These are phyloP conservation scores for Colletotrichum liaoningense DNA, from an alignment of 2,329 filamentous ascomycete genomes.

Conservation along the genomic window DNA sequence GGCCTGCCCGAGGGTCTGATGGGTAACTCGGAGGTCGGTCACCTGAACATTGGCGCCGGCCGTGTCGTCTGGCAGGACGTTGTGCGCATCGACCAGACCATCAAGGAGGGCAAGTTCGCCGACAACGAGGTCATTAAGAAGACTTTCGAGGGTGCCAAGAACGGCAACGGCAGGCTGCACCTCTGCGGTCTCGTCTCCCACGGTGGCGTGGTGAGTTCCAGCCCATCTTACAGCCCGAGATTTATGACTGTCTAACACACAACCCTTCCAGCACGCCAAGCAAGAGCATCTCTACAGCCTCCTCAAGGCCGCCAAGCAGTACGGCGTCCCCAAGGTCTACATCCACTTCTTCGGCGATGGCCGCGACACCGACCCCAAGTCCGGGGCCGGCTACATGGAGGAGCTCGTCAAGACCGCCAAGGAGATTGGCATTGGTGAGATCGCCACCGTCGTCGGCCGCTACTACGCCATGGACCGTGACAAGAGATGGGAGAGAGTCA, in stretches of 20 bases:
- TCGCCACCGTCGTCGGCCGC: slow-evolving; percentile 92
- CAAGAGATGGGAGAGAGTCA: slow-evolving; percentile 97
- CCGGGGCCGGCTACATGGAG: slow-evolving; percentile 87
- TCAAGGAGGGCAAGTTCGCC: slow-evolving; percentile 86
- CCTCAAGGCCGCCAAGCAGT: slow-evolving; percentile 89
- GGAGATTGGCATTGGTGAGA: slow-evolving; percentile 86
- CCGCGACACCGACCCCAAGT: slow-evolving; percentile 98
- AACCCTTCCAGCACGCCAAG: slow-evolving; percentile 78
- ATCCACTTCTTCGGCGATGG: slow-evolving; percentile 99
- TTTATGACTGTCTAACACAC: not conserved
- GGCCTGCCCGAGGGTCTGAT: slow-evolving; percentile 96
- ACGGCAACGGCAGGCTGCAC: slow-evolving; percentile 91
- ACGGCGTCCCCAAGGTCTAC: slow-evolving; percentile 89
- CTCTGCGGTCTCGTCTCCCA: slow-evolving; percentile 93
- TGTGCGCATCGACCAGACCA: slow-evolving; percentile 92
- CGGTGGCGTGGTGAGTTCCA: slow-evolving; percentile 81
- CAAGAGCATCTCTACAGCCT: slow-evolving; percentile 92
- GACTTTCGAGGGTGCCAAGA: slow-evolving; percentile 82
- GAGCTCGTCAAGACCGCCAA: slow-evolving; percentile 83
- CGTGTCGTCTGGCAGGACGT: slow-evolving; percentile 99
- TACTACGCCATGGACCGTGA: slow-evolving; percentile 99
- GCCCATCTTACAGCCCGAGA: not conserved
- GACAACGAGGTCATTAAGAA: slow-evolving; percentile 81
- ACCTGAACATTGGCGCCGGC: slow-evolving; percentile 97
- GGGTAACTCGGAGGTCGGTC: slow-evolving; percentile 99